Conservation (phyloP, 352 stramenopile genomes). For the Pythium angustatum region DNA sequence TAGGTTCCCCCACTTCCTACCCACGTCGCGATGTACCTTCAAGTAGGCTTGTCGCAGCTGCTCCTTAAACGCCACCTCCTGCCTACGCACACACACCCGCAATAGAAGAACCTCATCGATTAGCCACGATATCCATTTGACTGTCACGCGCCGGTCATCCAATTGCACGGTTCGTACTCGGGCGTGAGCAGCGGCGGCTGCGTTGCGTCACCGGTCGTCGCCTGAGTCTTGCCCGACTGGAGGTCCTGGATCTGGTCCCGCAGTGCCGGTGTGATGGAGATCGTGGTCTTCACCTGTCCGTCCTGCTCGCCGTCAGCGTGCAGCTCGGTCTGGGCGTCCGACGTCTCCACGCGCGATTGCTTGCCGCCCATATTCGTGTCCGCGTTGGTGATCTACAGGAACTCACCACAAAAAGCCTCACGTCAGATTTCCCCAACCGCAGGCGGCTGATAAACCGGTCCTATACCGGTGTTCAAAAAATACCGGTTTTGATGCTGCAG, state of each 20-base stretch:
- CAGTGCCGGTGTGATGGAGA: constrained; percentile 69
- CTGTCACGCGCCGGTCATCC: too few species aligned
- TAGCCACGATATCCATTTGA: too few species aligned
- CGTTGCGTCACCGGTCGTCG: constrained; percentile 14
- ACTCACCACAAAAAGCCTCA: constrained; percentile 29
- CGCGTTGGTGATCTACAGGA: neutral
- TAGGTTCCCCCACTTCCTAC: neutral
- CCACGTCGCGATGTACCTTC: constrained; percentile 43
- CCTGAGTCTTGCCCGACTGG: constrained; percentile 23
- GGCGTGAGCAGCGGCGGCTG: constrained; percentile 33
- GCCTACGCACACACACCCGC: constrained; percentile 34
- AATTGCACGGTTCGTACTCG: constrained; percentile 36
- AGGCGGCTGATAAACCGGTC: constrained; percentile 5
- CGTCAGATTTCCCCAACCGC: constrained; percentile 37
- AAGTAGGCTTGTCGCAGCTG: constrained; percentile 75
- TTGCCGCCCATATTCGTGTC: constrained; percentile 65
- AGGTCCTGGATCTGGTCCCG: constrained; percentile 68
- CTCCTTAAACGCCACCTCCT: constrained; percentile 68
- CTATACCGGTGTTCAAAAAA: neutral
- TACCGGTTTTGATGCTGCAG: neutral
- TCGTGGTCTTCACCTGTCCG: constrained; percentile 49
- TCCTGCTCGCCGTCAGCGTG: constrained; percentile 45
- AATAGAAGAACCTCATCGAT: too few species aligned
- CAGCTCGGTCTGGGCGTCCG: constrained; percentile 57
- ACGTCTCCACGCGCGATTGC: constrained; percentile 74